These are phyloP conservation scores for Bonia amplexicaulis DNA, from an alignment of 176 grass and related monocot species.

Conservation along the genomic window DNA sequence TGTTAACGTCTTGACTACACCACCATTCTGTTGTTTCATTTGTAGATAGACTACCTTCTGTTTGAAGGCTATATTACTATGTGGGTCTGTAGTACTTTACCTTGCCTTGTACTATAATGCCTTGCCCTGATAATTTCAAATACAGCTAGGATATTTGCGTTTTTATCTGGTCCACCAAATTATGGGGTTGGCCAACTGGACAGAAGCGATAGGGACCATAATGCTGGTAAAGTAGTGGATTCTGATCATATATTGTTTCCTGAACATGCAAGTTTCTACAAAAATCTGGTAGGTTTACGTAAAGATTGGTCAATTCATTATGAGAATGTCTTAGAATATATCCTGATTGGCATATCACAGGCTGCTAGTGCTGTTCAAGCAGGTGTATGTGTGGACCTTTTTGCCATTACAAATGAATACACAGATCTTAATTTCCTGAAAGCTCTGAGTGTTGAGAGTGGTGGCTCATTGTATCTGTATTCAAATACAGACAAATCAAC, in stretches of 20 bases:
- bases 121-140: conserved; percentile 29
- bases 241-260: conserved; percentile 50
- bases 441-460: conserved; percentile 86
- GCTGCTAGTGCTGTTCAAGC: conserved; percentile 95
- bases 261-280: conserved; percentile 82
- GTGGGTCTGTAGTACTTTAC: background rate
- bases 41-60: background rate
- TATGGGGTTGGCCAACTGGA: conserved; percentile 77
- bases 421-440: conserved; percentile 85
- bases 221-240: conserved; percentile 50
- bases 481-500: conserved; percentile 89
- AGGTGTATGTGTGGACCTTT: conserved; percentile 96
- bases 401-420: conserved; percentile 92
- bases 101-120: background rate
- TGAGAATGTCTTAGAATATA: conserved; percentile 38
- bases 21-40: conserved; percentile 16
- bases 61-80: conserved; percentile 2
- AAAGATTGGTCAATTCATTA: conserved; percentile 19
- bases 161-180: conserved; percentile 91
- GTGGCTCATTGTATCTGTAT: conserved; percentile 87
- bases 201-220: conserved; percentile 52
- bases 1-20: conserved; percentile 18
- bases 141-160: conserved; percentile 89
- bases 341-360: conserved; percentile 71
- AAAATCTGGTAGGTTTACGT: conserved; percentile 66